Conservation (phyloP, 208 protist species). For the Leishmania gerbilli region DNA sequence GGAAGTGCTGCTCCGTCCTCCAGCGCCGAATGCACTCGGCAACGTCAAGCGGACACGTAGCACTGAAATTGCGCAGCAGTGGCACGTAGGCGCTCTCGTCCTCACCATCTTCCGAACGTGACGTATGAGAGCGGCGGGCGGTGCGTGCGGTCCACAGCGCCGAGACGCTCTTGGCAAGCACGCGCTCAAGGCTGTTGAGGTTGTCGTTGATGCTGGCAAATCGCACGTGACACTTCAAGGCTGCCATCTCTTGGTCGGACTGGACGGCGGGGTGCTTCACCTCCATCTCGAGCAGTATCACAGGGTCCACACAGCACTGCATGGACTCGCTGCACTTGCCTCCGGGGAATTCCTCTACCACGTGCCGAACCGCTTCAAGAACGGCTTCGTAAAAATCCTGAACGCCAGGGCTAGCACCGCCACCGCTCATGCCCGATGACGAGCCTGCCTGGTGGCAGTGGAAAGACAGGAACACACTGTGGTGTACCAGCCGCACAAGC, state of each 20-base stretch:
- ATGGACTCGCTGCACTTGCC: conserved; percentile 64
- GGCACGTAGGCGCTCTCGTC: conserved; percentile 26
- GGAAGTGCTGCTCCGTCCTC: conserved; percentile 28
- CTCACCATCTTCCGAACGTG: not conserved
- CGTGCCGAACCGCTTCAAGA: conserved; percentile 48
- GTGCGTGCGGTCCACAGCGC: conserved; percentile 26
- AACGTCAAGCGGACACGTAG: conserved; percentile 12
- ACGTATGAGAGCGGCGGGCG: conserved; percentile 12
- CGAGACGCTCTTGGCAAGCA: conserved; percentile 22
- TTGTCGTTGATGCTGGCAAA: conserved; percentile 27
- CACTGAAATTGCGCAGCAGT: conserved; percentile 24
- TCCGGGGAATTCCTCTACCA: conserved; percentile 71
- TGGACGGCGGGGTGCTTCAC: conserved; percentile 22
- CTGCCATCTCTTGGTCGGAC: conserved; percentile 20
- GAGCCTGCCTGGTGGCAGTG: conserved; percentile 45
- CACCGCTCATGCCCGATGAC: not conserved
- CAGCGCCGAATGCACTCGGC: conserved; percentile 21
- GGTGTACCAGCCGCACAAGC: conserved; percentile 72
- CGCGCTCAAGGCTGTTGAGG: conserved; percentile 32
- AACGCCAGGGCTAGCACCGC: conserved; percentile 12
- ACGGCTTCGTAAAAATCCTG: conserved; percentile 69
- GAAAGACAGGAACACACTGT: conserved; percentile 82
- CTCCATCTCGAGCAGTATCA: conserved; percentile 20
- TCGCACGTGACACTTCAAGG: conserved; percentile 14
- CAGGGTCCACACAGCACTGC: conserved; percentile 39